Percentiles rank a stretch among this genome's conserved stretches.
Evolutionary conservation across 176 grass and related monocot species (phyloP).

Genomic region (Oryza brachyantha): DNA sequence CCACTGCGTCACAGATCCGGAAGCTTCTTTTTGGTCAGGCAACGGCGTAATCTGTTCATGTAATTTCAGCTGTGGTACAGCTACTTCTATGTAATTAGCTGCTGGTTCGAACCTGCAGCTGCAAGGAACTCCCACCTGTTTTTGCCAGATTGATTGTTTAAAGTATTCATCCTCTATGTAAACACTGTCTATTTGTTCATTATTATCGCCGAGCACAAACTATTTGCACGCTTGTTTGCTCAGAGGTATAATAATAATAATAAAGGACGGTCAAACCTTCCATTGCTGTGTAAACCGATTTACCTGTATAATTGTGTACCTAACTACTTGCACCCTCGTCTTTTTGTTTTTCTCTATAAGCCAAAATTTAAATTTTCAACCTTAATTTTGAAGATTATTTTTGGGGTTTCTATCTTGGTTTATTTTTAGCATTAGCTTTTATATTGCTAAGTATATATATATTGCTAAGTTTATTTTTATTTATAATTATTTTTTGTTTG

Average conservation of each 20-base stretch:
- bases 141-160: slow-evolving; percentile 53
- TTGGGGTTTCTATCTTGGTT: too few species aligned
- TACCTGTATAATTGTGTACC: background rate
- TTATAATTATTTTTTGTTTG: too few species aligned
- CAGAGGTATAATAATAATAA: slow-evolving; percentile 55
- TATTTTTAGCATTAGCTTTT: too few species aligned
- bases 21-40: slow-evolving; percentile 58
- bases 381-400: too few species aligned
- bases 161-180: slow-evolving; percentile 50
- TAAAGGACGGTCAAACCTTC: slow-evolving; percentile 18
- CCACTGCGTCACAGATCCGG: slow-evolving; percentile 49
- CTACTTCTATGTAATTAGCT: slow-evolving; percentile 42
- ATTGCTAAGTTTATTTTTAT: too few species aligned
- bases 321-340: too few species aligned
- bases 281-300: background rate
- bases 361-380: too few species aligned
- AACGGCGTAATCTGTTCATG: slow-evolving; percentile 35
- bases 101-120: slow-evolving; percentile 19
- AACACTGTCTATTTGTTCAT: slow-evolving; percentile 61
- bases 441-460: too few species aligned
- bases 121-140: slow-evolving; percentile 19
- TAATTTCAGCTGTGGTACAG: slow-evolving; percentile 27
- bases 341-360: too few species aligned
- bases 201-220: slow-evolving; percentile 37
- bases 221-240: slow-evolving; percentile 37